Evolutionary conservation across 1,139 yeast species (phyloP).

Genomic region (Suhomyces maxii): DNA sequence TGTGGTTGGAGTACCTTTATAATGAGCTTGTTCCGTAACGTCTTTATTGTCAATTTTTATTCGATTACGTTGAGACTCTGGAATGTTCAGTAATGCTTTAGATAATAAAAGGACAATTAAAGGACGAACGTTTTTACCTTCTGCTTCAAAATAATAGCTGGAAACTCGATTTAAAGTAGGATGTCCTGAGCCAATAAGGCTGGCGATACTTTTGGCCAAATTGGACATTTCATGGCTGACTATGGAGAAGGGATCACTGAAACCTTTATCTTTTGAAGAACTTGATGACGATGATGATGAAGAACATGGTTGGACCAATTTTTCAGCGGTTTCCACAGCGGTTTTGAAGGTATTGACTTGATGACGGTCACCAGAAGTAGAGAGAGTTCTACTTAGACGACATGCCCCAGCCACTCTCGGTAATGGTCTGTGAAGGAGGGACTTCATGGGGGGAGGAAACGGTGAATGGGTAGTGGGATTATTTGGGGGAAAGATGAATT

Average conservation of each 20-base stretch:
- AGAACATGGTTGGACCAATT: constrained; percentile 75
- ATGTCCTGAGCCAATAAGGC: constrained; percentile 87
- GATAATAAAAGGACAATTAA: constrained; percentile 79
- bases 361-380: constrained; percentile 23
- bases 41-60: constrained; percentile 60
- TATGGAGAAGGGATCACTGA: constrained; percentile 78
- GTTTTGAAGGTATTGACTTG: constrained; percentile 35
- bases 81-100: constrained; percentile 78
- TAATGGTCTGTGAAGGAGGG: background rate
- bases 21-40: constrained; percentile 63
- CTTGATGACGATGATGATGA: constrained; percentile 12
- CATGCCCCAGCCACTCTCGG: constrained; percentile 1
- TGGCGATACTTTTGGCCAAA: constrained; percentile 82
- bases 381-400: constrained; percentile 23
- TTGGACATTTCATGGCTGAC: constrained; percentile 96
- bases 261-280: constrained; percentile 33
- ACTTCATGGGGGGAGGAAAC: constrained; percentile 1
- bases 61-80: constrained; percentile 65
- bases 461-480: background rate
- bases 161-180: constrained; percentile 90
- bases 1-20: constrained; percentile 49
- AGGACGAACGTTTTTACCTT: constrained; percentile 95
- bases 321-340: constrained; percentile 78
- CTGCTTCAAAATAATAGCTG: constrained; percentile 90
- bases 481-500: background rate